Evolutionary conservation across 768 basidiomycete genomes (phyloP).

Genomic region (Lactarius tabidus): DNA sequence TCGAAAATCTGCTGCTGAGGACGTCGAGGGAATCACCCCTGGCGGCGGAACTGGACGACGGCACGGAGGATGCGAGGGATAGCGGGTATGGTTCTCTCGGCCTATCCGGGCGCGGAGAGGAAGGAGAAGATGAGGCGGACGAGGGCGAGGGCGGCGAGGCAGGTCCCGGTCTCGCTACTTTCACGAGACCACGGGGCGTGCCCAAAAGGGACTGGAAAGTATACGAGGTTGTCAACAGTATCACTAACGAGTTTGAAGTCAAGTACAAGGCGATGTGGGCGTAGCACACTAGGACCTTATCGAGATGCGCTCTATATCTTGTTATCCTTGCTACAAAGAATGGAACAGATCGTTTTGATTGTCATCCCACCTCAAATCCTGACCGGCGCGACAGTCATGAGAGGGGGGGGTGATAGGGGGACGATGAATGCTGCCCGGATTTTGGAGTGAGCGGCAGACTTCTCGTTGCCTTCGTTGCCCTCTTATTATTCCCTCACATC

Average conservation of each 20-base stretch:
- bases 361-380: too few relatives aligned
- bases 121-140: slow-evolving; percentile 29
- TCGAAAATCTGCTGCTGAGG: slow-evolving; percentile 45
- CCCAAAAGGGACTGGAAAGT: slow-evolving; percentile 52
- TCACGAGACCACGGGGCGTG: slow-evolving; percentile 39
- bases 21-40: slow-evolving; percentile 21
- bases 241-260: slow-evolving; percentile 47
- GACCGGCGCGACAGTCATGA: too few relatives aligned
- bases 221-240: slow-evolving; percentile 44
- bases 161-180: slow-evolving; percentile 21
- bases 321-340: too few relatives aligned
- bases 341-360: too few relatives aligned
- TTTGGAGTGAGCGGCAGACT: too few relatives aligned
- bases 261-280: slow-evolving; percentile 62
- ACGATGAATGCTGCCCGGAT: too few relatives aligned
- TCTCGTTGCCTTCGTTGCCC: too few relatives aligned
- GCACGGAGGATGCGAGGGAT: slow-evolving; percentile 30
- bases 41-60: slow-evolving; percentile 23
- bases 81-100: slow-evolving; percentile 35
- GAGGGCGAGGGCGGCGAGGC: slow-evolving; percentile 12
- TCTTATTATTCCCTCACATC: too few relatives aligned
- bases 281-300: background rate
- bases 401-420: too few relatives aligned
- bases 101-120: slow-evolving; percentile 31
- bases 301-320: too few relatives aligned